These are phyloP conservation scores for Fomitopsis serialis DNA, from an alignment of 768 basidiomycete species.

Conservation along the genomic window DNA sequence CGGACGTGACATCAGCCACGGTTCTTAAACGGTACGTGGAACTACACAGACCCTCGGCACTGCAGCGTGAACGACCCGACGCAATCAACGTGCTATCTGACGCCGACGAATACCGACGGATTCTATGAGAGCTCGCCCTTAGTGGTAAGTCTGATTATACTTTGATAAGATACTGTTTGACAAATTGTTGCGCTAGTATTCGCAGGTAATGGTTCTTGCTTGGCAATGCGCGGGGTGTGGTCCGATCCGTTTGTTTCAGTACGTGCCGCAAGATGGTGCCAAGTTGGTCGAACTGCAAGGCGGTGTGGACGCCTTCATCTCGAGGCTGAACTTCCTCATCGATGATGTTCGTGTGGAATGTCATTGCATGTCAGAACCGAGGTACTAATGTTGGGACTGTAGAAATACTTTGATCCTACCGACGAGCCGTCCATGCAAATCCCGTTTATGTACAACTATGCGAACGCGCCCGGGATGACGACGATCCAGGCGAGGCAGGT, in stretches of 20 bases:
- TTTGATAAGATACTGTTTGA: neutral
- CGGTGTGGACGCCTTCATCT: constrained; percentile 46
- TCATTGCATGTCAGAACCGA: neutral
- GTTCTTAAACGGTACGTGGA: constrained; percentile 52
- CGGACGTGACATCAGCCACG: constrained; percentile 34
- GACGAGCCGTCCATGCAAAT: constrained; percentile 67
- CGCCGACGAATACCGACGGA: constrained; percentile 49
- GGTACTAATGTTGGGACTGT: neutral
- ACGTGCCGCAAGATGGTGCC: constrained; percentile 61
- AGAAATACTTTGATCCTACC: constrained; percentile 58
- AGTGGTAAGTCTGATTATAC: constrained; percentile 34
- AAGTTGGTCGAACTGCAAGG: constrained; percentile 58
- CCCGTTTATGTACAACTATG: constrained; percentile 69
- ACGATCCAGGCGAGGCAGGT: constrained; percentile 50
- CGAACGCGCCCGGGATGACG: constrained; percentile 52
- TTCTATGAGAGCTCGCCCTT: constrained; percentile 65
- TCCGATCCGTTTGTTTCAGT: constrained; percentile 32
- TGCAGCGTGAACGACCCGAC: constrained; percentile 60
- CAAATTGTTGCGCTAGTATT: constrained; percentile 37
- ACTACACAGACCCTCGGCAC: constrained; percentile 61
- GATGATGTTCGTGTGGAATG: constrained; percentile 32
- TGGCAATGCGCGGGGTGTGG: neutral
- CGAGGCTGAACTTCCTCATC: constrained; percentile 53
- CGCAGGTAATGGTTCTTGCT: constrained; percentile 34
- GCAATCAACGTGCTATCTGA: constrained; percentile 54